Conservation (phyloP, 352 stramenopile species). For the Pythium pyrilobum region DNA sequence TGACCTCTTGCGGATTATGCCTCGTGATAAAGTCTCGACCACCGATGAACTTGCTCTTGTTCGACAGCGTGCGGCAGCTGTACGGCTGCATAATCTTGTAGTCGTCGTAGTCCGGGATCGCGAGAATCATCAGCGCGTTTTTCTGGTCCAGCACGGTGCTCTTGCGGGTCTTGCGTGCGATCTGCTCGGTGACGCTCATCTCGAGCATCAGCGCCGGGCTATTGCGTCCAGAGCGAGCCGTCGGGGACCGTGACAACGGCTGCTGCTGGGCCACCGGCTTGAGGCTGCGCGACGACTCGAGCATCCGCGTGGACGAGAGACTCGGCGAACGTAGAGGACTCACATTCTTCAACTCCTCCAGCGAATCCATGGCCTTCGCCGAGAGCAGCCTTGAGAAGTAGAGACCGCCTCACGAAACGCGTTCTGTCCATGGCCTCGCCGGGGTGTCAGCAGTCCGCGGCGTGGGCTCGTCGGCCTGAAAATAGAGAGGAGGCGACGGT, state of each 20-base stretch:
- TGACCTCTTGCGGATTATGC: conserved; percentile 68
- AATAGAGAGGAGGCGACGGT: conserved; percentile 8
- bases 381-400: too few relatives aligned
- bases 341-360: conserved; percentile 22
- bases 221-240: conserved; percentile 18
- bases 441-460: neutral
- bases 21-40: conserved; percentile 60
- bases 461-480: neutral
- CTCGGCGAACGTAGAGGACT: conserved; percentile 19
- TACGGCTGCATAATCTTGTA: conserved; percentile 75
- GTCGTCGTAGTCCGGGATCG: conserved; percentile 73
- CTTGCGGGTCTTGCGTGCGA: conserved; percentile 56
- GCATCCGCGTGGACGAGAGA: conserved; percentile 2
- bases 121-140: conserved; percentile 61
- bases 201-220: conserved; percentile 23
- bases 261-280: neutral
- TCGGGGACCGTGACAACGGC: conserved; percentile 15
- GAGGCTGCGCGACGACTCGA: conserved; percentile 10
- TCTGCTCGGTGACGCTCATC: conserved; percentile 71
- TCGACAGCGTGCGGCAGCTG: conserved; percentile 59
- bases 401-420: neutral
- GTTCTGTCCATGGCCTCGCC: neutral
- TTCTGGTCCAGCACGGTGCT: conserved; percentile 66
- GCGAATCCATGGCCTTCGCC: conserved; percentile 15
- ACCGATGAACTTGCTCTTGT: conserved; percentile 60